Evolutionary conservation across 768 basidiomycete species (phyloP).

Genomic region (Leccinum fibrillosum): DNA sequence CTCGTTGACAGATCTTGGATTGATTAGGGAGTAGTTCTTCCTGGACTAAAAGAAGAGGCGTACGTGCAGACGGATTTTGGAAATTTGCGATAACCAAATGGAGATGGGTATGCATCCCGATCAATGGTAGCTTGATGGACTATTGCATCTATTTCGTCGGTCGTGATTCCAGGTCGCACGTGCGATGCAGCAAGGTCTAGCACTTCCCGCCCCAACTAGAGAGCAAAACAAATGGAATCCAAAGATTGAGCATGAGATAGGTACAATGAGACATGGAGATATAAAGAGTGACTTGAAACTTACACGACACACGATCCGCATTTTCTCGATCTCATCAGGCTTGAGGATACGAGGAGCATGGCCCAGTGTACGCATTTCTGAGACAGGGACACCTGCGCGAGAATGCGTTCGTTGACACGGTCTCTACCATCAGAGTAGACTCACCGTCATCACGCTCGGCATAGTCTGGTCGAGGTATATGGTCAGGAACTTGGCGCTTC

Average conservation of each 20-base stretch:
- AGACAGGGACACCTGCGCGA: conserved; percentile 51
- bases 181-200: conserved; percentile 87
- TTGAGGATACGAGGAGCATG: conserved; percentile 64
- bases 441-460: conserved; percentile 58
- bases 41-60: conserved; percentile 30
- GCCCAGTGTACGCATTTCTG: conserved; percentile 56
- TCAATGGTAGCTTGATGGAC: conserved; percentile 91
- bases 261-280: not conserved
- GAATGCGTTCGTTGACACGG: not conserved
- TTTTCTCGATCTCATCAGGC: conserved; percentile 79
- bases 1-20: conserved; percentile 82
- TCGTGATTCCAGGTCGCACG: conserved; percentile 89
- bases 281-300: conserved; percentile 29
- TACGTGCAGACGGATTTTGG: conserved; percentile 98
- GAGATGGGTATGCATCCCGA: conserved; percentile 90
- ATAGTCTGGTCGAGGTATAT: conserved; percentile 89
- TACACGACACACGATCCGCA: conserved; percentile 84
- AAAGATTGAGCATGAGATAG: not conserved
- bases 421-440: conserved; percentile 14
- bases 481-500: conserved; percentile 70
- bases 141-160: conserved; percentile 91
- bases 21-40: conserved; percentile 1
- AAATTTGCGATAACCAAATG: conserved; percentile 85
- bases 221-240: conserved; percentile 2
- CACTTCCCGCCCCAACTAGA: conserved; percentile 85